These are phyloP conservation scores for Stephania yunnanensis DNA, from an alignment of 164 flowering plant species.

Conservation along the genomic window DNA sequence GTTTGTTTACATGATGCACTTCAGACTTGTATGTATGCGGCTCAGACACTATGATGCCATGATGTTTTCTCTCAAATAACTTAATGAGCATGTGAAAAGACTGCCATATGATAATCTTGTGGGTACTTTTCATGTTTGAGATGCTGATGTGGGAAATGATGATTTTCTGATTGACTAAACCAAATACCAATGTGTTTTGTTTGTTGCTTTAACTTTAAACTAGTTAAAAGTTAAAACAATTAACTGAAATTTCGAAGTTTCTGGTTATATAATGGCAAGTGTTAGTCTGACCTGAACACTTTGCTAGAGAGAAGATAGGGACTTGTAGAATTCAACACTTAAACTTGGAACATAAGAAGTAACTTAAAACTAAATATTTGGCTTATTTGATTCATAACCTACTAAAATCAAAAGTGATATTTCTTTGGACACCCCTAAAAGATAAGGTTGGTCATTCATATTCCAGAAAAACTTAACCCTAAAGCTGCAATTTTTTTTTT, in stretches of 20 bases:
- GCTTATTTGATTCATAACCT: too few species aligned
- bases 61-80: background rate
- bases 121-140: background rate
- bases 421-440: background rate
- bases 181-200: too few species aligned
- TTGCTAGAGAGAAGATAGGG: background rate
- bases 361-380: too few species aligned
- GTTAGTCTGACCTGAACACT: background rate
- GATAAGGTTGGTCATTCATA: background rate
- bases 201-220: too few species aligned
- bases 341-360: background rate
- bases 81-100: background rate
- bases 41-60: slow-evolving; percentile 1
- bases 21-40: background rate
- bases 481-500: background rate
- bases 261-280: background rate
- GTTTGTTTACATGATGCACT: background rate
- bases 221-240: background rate
- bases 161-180: background rate
- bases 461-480: background rate
- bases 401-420: too few species aligned
- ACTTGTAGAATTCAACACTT: background rate
- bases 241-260: background rate
- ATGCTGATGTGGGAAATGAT: background rate
- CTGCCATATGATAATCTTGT: background rate